These are phyloP conservation scores for Xerocomus subilludens DNA, from an alignment of 1,284 basidiomycete genomes.

Conservation along the genomic window DNA sequence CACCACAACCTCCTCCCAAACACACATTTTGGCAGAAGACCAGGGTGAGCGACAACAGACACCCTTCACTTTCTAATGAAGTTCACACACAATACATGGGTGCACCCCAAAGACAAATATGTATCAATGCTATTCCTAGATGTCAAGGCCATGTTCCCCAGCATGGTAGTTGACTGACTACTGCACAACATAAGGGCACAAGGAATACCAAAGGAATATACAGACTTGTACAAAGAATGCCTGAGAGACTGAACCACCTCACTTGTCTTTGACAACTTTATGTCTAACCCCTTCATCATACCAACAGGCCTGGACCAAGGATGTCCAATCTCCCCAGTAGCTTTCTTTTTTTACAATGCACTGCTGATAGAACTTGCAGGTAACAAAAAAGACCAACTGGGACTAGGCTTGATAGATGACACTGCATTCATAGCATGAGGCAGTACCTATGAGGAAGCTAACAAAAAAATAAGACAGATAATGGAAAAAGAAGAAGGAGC, in stretches of 20 bases:
- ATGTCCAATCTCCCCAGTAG: conserved; percentile 42
- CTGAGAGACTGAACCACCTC: not conserved
- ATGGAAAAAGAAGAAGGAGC: not conserved
- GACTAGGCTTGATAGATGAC: conserved; percentile 22
- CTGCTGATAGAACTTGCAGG: not conserved
- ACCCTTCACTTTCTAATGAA: not conserved
- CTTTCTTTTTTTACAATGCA: conserved; percentile 53
- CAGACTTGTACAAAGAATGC: not conserved
- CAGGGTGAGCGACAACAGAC: not conserved
- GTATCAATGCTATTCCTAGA: not conserved
- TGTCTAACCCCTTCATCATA: conserved; percentile 42
- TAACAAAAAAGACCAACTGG: not conserved
- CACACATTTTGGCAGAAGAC: not conserved
- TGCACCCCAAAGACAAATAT: not conserved
- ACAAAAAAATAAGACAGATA: not conserved
- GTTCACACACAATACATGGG: not conserved
- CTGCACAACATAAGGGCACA: not conserved
- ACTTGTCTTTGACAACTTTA: conserved; percentile 41
- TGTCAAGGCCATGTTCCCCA: not conserved
- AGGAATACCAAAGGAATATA: not conserved
- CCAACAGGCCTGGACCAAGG: conserved; percentile 51
- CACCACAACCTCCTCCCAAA: not conserved
- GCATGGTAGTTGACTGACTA: not conserved
- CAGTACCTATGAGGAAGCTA: not conserved
- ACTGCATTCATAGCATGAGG: conserved; percentile 1